Evolutionary conservation across 139 green algal species (phyloP), one percentile per base, ranked within the genome.

Genomic region (Cymbomonas tetramitiformis): DNA sequence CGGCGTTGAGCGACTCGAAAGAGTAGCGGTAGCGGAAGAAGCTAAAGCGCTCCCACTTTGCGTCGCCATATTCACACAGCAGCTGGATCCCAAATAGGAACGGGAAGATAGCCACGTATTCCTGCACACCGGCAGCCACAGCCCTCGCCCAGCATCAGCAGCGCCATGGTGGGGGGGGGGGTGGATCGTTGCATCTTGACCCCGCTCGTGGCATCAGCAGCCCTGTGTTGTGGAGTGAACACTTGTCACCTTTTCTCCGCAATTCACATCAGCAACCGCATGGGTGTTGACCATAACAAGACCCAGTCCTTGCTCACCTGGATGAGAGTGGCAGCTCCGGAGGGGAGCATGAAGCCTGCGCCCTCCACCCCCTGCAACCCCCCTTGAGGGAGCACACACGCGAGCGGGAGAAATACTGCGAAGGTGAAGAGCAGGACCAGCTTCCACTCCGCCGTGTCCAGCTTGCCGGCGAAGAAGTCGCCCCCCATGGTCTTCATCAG

Each of bases 21-120:
- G 31, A 25, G 51, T 58, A 58, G 21, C 51, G 26, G 26, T 58
- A 33, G 24, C 51, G 51, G 51, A 58, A 58, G 26, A 58, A 58
- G 15, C 10, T 9, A 23, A 43, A 43, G 10, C 36, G 36, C 36
- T 43, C 10, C 9, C 28, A 12, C 31, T 44, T 31, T n/a, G 28
- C 30, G 28, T 58, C 51, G 3, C 51, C 51, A 33, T 29, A 44
- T 19, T 58, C 51, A n/a, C 29, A 58, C 6, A 58, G n/a, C 15
- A 19, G 18, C 29, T 58, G 51, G 12, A 44, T 5, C 31, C 6
- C 4, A 5, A 44, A 43, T 4, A 58, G 26, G 18, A 44, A 26
- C 8, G 51, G 26, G 8, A 19, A 4, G 26, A 58, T 58, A n/a
- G 31, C 23, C 28, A 18, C 28, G 51, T 46, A 58, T n/a, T n/a